Evolutionary conservation across 441 rosid species (phyloP), one percentile per base, ranked within the genome.

Genomic region (Erodium texanum): DNA sequence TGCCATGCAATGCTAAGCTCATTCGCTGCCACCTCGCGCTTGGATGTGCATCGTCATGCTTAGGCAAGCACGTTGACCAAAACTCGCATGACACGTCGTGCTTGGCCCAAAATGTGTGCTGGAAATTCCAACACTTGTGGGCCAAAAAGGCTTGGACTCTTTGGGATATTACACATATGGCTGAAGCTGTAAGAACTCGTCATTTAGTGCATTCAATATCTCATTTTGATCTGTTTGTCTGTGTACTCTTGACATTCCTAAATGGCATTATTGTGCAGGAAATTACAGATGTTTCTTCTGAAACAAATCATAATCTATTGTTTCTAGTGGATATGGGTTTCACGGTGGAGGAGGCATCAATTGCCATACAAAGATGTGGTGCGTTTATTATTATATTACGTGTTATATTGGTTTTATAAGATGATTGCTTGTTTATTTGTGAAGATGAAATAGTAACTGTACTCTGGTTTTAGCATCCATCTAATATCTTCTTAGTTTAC

Each of bases 321-420:
- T 80, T 73, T 72, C 77, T 93, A 73, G 76, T 68, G 18, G 80
- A 67, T 62, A 91, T 93, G 99, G 99, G 97, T 19, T 94, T 86
- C 78, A 64, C 83, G 2, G 62, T 48, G 69, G 80, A 74, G 5
- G 99, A 91, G 76, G 97, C 85, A 70, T 75, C 87, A 73, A 69
- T 82, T 67, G 97, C 99, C 73, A 27, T 89, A 68, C 85, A 88
- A 82, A 87, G 97, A 91, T 89, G 97, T 29, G 99, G 97, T 93
- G 50, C 12, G 84, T 73, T n/a, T n/a, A n/a, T n/a, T n/a, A n/a
- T n/a, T n/a, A n/a, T n/a, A n/a, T n/a, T n/a, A n/a, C n/a, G n/a
- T n/a, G n/a, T n/a, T n/a, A n/a, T n/a, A n/a, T n/a, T n/a, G n/a
- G n/a, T n/a, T n/a, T n/a, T n/a, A 14, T 54, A n/a, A 34, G 1